A percentile compares a stretch with the other conserved stretches of the same genome.
These are phyloP conservation scores for Suillus decipiens DNA, from an alignment of 768 basidiomycete genomes.

Conservation along the genomic window DNA sequence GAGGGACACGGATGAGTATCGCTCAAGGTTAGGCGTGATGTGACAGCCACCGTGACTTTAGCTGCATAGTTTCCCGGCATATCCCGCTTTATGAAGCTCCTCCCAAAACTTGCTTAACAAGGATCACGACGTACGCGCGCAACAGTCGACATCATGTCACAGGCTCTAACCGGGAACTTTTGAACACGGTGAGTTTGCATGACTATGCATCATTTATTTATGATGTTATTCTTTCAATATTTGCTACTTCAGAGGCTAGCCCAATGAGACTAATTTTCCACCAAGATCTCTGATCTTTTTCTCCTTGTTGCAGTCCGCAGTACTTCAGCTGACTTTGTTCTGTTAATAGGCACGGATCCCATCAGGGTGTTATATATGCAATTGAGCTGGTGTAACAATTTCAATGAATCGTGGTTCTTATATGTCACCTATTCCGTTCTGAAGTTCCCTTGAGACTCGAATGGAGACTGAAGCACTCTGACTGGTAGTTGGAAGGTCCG, in stretches of 20 bases:
- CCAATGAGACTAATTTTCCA: constrained; percentile 66
- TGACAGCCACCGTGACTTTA: constrained; percentile 66
- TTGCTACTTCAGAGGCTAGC: constrained; percentile 68
- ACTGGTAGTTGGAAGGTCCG: not conserved
- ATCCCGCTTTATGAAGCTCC: constrained; percentile 17
- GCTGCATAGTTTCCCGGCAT: constrained; percentile 58
- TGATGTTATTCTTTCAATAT: constrained; percentile 56
- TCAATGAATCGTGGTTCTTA: not conserved
- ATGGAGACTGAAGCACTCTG: not conserved
- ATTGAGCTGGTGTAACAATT: not conserved
- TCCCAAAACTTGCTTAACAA: not conserved
- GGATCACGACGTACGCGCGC: not conserved
- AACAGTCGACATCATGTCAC: not conserved
- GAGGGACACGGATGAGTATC: constrained; percentile 19
- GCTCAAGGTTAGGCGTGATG: constrained; percentile 37
- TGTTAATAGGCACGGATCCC: not conserved
- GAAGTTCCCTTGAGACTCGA: not conserved
- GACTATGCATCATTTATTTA: not conserved
- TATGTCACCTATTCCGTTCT: not conserved
- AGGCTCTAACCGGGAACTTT: constrained; percentile 6
- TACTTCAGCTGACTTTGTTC: constrained; percentile 5
- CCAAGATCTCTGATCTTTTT: constrained; percentile 67
- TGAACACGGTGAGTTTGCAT: constrained; percentile 15
- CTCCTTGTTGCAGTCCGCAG: not conserved
- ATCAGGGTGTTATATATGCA: not conserved